Percentiles rank a stretch among this genome's conserved stretches.
These are phyloP conservation scores for Aphanomyces invadans DNA, from an alignment of 352 stramenopile species.

Conservation along the genomic window DNA sequence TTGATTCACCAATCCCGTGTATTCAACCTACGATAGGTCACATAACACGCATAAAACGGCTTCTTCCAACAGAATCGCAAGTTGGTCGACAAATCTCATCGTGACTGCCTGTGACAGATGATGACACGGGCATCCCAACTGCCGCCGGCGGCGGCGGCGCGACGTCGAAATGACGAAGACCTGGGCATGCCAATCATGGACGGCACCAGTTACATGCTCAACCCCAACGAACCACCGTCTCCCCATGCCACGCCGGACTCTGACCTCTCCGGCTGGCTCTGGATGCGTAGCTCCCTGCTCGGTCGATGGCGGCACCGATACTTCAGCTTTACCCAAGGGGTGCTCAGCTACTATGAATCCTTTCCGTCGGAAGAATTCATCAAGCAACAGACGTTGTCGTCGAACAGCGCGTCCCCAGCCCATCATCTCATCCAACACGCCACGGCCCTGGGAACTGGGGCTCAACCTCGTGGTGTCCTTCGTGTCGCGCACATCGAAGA, in stretches of 20 bases:
- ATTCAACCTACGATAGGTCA: too few species aligned
- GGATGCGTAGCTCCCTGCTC: constrained; percentile 56
- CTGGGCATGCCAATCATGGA: constrained; percentile 4
- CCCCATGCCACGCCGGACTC: constrained; percentile 2
- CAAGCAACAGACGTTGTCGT: constrained; percentile 36
- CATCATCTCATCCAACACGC: neutral
- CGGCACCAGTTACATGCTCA: neutral
- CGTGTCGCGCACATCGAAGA: constrained; percentile 67
- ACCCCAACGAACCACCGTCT: neutral
- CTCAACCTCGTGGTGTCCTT: constrained; percentile 52
- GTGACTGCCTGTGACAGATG: neutral
- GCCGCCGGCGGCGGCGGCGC: neutral
- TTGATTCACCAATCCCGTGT: neutral
- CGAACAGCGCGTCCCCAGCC: too few species aligned
- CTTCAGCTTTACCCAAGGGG: constrained; percentile 57
- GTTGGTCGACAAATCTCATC: neutral
- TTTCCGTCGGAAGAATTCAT: constrained; percentile 71
- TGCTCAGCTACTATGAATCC: constrained; percentile 61
- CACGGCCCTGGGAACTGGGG: constrained; percentile 28
- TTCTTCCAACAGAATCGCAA: neutral
- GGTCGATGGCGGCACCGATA: constrained; percentile 66
- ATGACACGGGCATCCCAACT: neutral
- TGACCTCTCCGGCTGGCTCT: constrained; percentile 55
- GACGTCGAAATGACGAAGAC: neutral
- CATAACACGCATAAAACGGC: neutral